Evolutionary conservation across 2,329 filamentous ascomycete species (phyloP).

Genomic region (Pseudogymnoascus sp.): DNA sequence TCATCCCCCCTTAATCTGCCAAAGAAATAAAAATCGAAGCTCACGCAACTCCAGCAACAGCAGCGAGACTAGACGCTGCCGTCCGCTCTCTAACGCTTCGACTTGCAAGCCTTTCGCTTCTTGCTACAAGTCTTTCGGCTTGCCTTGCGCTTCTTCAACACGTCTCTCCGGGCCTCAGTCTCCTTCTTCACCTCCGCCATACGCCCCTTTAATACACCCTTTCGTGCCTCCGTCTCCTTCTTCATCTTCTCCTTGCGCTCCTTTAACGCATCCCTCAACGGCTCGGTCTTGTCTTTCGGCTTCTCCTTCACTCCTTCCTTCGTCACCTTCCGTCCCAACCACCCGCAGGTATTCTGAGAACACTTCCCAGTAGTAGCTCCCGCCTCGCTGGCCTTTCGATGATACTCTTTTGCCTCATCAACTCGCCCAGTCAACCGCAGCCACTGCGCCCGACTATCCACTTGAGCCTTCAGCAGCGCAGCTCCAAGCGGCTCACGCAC

Average conservation of each 20-base stretch:
- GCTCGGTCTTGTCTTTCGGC: background rate
- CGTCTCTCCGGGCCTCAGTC: background rate
- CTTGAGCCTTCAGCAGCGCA: slow-evolving; percentile 45
- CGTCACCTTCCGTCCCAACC: background rate
- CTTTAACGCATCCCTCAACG: background rate
- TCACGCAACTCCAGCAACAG: background rate
- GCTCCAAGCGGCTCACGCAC: slow-evolving; percentile 36
- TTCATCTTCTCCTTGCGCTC: background rate
- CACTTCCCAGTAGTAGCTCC: background rate
- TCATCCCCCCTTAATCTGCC: background rate
- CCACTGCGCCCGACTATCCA: slow-evolving; percentile 51
- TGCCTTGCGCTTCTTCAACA: background rate
- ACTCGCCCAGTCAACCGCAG: slow-evolving; percentile 44
- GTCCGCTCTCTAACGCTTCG: background rate
- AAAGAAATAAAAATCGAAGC: slow-evolving; percentile 6
- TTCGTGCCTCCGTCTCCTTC: background rate
- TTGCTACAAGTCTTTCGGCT: background rate
- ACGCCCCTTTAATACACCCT: background rate
- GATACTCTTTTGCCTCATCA: slow-evolving; percentile 41
- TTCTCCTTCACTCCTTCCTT: background rate
- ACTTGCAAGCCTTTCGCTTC: background rate
- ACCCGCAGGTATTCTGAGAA: background rate
- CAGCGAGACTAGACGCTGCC: background rate
- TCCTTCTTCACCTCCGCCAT: background rate
- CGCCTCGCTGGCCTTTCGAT: slow-evolving; percentile 38